Conservation (phyloP, 2,329 filamentous ascomycete species). For the Chaetothyriales sp. region DNA sequence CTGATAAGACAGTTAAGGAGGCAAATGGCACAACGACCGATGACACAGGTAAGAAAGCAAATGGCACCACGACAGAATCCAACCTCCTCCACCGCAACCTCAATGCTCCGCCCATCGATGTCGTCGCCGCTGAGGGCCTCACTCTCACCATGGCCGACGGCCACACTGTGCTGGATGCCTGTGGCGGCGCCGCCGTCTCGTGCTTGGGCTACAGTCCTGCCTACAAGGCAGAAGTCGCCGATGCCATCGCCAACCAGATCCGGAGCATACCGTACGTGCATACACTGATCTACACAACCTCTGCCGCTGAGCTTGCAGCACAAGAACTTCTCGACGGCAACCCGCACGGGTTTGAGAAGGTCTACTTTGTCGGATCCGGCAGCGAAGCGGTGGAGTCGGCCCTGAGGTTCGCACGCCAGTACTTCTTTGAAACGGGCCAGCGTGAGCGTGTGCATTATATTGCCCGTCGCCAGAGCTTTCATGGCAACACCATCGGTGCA, state of each 20-base stretch:
- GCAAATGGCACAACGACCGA: no score
- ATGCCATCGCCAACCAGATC: conserved; percentile 46
- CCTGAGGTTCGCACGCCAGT: conserved; percentile 36
- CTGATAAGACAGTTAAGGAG: background rate
- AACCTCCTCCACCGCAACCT: conserved; percentile 38
- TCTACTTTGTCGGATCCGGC: conserved; percentile 44
- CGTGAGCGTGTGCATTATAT: conserved; percentile 27
- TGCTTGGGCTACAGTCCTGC: conserved; percentile 52
- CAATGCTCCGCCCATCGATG: conserved; percentile 31
- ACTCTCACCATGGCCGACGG: conserved; percentile 41
- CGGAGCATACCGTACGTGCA: conserved; percentile 44
- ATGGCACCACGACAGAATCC: background rate
- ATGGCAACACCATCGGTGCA: conserved; percentile 36
- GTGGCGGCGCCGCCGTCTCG: conserved; percentile 54
- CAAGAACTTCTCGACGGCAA: conserved; percentile 36
- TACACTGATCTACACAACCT: conserved; percentile 42
- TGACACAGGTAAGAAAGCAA: background rate
- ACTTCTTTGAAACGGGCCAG: conserved; percentile 29
- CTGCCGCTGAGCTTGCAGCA: conserved; percentile 39
- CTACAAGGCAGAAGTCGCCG: conserved; percentile 34
- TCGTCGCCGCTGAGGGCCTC: conserved; percentile 35
- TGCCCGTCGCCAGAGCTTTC: conserved; percentile 32
- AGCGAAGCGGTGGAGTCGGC: conserved; percentile 38
- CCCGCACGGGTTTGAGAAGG: conserved; percentile 36
- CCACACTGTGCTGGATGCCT: conserved; percentile 52